phyloP scores from a whole-genome alignment of 2,329 filamentous ascomycete species.

The Exophiala sp. region DNA sequence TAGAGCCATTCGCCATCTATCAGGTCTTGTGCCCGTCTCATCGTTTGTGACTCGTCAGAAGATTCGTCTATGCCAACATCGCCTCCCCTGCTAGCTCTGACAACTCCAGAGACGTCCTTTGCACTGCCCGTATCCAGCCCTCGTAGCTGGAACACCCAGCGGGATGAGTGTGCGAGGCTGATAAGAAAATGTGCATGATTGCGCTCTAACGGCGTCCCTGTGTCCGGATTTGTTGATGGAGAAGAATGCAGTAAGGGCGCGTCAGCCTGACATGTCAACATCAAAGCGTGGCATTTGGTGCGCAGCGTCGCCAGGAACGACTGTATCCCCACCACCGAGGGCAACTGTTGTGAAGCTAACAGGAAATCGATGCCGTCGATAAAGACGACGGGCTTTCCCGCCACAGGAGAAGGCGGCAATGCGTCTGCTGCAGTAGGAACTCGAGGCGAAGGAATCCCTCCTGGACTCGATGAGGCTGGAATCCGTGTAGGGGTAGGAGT shows the following conservation, averaged over 20 bases:
- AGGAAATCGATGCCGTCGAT: slow-evolving; percentile 28
- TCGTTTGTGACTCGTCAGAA: slow-evolving; percentile 1
- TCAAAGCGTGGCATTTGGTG: slow-evolving; percentile 41
- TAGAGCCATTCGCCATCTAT: slow-evolving; percentile 71
- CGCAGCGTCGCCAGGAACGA: slow-evolving; percentile 19
- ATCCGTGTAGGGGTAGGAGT: not conserved
- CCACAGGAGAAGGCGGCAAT: not conserved
- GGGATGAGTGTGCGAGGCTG: slow-evolving; percentile 66
- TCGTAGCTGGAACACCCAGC: slow-evolving; percentile 64
- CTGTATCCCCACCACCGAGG: slow-evolving; percentile 10
- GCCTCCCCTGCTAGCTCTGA: slow-evolving; percentile 64
- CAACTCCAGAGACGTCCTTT: slow-evolving; percentile 80
- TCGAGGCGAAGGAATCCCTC: not conserved
- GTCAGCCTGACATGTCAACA: slow-evolving; percentile 68
- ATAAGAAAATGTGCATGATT: slow-evolving; percentile 66
- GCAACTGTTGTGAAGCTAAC: slow-evolving; percentile 21
- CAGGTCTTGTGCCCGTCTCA: slow-evolving; percentile 14
- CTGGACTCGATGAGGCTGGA: not conserved
- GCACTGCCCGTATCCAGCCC: slow-evolving; percentile 82
- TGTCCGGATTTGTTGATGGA: slow-evolving; percentile 37
- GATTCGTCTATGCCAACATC: slow-evolving; percentile 32
- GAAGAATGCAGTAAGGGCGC: slow-evolving; percentile 57
- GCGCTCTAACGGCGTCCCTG: slow-evolving; percentile 58
- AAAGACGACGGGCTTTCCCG: slow-evolving; percentile 12
- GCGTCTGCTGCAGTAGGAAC: not conserved